Evolutionary conservation across 164 flowering plant genomes (phyloP), one percentile per base, ranked within the genome.

Genomic region (Nelumbo lutea): DNA sequence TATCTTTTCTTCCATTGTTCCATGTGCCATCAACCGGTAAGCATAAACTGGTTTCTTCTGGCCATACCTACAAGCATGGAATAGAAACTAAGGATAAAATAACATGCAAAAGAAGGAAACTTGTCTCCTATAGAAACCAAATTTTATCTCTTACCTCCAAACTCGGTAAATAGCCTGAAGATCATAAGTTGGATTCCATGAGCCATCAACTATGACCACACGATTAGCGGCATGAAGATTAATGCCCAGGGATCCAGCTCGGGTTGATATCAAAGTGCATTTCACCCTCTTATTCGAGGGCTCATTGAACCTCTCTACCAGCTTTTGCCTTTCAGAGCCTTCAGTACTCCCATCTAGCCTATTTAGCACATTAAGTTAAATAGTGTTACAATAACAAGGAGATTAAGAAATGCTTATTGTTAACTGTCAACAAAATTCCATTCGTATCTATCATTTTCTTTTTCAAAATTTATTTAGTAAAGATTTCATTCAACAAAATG

Each of bases 131-230:
- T 14, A 59, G 27, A 58, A n/a, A 53, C 51, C 4, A 42, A 53
- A 5, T 38, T 15, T 52, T 58, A 59, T 15, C 2, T 38, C 73
- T 39, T 72, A 90, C 99, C 99, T 88, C 98, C 99, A 96, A 72
- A 84, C 99, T 59, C 99, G 86, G 81, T 82, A 96, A 70, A 93
- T 93, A 75, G 99, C 99, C 76, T 96, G 99, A 82, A 96, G 95
- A 81, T 96, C 99, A 78, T 88, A 73, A 60, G 98, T 93, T 40
- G 99, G 99, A 78, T 96, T 96, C 99, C 99, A 96, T 41, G 99
- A 96, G 65, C 98, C 97, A 82, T 96, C 99, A 74, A 96, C 89
- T 70, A 96, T 87, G 67, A 96, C 79, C 3, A 96, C 98, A 71
- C 98, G 95, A 69, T 96, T 96, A 69, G 99, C 99, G 78, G 98